These are phyloP conservation scores for Chaetoscypha palmicola DNA, from an alignment of 2,329 filamentous ascomycete genomes.

Conservation along the genomic window DNA sequence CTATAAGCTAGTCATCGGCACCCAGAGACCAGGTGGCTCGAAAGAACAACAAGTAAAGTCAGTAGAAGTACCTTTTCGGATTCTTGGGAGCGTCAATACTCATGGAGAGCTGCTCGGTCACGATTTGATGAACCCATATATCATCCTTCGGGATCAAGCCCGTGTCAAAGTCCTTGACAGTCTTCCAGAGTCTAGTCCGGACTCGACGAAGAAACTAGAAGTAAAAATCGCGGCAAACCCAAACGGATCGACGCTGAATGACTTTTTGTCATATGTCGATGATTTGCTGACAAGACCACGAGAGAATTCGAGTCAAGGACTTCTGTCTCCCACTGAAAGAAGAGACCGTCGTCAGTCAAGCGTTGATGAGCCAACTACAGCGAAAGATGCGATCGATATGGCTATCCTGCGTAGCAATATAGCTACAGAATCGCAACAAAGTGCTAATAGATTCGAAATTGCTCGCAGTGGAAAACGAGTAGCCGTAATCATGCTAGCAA, in stretches of 20 bases:
- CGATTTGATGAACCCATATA: slow-evolving; percentile 90
- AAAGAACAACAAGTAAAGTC: slow-evolving; percentile 79
- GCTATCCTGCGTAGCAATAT: slow-evolving; percentile 80
- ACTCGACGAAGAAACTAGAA: slow-evolving; percentile 12
- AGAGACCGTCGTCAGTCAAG: slow-evolving; percentile 48
- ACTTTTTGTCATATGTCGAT: slow-evolving; percentile 72
- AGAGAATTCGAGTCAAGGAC: slow-evolving; percentile 47
- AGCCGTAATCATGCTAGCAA: slow-evolving; percentile 79
- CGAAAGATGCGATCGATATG: slow-evolving; percentile 82
- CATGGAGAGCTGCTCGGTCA: slow-evolving; percentile 85
- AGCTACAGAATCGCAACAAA: slow-evolving; percentile 60
- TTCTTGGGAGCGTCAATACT: slow-evolving; percentile 86
- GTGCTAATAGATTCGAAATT: slow-evolving; percentile 92
- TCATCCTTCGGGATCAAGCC: slow-evolving; percentile 79
- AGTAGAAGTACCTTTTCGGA: slow-evolving; percentile 87
- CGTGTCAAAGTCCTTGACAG: slow-evolving; percentile 24
- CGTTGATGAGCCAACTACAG: slow-evolving; percentile 52
- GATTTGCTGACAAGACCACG: slow-evolving; percentile 58
- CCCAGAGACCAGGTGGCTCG: slow-evolving; percentile 72
- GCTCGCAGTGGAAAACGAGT: slow-evolving; percentile 87
- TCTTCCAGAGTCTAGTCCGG: slow-evolving; percentile 8
- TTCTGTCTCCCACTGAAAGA: slow-evolving; percentile 65
- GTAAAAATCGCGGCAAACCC: slow-evolving; percentile 29
- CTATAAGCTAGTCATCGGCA: slow-evolving; percentile 87
- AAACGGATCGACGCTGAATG: slow-evolving; percentile 41